phyloP scores from a whole-genome alignment of 192 early-diverging fungal genomes.

The Podila epicladia region DNA sequence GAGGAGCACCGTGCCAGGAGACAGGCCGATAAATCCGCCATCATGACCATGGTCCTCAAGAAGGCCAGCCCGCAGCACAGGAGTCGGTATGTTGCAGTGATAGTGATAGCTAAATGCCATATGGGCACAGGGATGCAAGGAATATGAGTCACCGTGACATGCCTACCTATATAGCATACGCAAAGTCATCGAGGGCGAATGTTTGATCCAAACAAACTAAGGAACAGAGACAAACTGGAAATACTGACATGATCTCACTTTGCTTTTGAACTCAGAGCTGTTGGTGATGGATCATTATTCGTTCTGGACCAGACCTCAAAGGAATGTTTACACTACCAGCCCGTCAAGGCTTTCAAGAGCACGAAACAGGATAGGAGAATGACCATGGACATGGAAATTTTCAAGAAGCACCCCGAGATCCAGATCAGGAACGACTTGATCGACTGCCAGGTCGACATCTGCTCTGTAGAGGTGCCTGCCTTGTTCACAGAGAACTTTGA shows the following conservation, averaged over 20 bases:
- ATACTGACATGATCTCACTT: background rate
- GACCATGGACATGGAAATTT: slow-evolving; percentile 67
- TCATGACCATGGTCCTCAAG: slow-evolving; percentile 95
- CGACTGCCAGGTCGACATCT: slow-evolving; percentile 94
- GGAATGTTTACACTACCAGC: slow-evolving; percentile 86
- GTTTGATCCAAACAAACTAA: background rate
- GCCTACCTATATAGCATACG: background rate
- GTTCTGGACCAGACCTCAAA: slow-evolving; percentile 80
- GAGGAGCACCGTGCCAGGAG: slow-evolving; percentile 85
- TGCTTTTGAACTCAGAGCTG: slow-evolving; percentile 46
- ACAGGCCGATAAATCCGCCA: slow-evolving; percentile 78
- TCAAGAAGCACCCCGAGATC: slow-evolving; percentile 73
- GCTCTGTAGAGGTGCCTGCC: slow-evolving; percentile 89
- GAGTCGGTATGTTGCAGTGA: slow-evolving; percentile 40
- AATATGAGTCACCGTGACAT: slow-evolving; percentile 2
- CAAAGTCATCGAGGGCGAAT: too few relatives aligned
- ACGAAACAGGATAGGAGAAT: slow-evolving; percentile 58
- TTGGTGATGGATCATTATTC: slow-evolving; percentile 82
- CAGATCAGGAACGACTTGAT: slow-evolving; percentile 91
- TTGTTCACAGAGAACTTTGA: slow-evolving; percentile 98
- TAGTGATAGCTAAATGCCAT: background rate
- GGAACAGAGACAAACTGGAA: background rate
- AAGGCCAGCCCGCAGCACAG: slow-evolving; percentile 62
- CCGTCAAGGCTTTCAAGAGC: slow-evolving; percentile 66
- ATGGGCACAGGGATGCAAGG: background rate